Evolutionary conservation across 805 yeast genomes (phyloP).

Genomic region (Babjeviella inositovora): DNA sequence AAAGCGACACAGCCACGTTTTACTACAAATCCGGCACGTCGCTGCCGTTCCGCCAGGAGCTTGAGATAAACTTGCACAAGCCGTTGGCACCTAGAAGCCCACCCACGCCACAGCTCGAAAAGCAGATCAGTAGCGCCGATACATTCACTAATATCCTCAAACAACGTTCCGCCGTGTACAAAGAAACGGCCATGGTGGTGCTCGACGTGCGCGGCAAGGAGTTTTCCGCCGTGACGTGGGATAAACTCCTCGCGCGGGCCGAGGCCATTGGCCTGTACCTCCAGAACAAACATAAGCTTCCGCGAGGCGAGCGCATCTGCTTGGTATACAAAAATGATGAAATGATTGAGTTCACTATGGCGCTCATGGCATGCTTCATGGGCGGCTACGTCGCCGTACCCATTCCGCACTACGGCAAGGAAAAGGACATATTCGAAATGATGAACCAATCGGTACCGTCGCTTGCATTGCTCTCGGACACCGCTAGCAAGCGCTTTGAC

Average conservation of each 20-base stretch:
- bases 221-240: constrained; percentile 69
- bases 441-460: constrained; percentile 63
- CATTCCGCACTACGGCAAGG: constrained; percentile 56
- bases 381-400: constrained; percentile 96
- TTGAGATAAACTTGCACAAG: too few species aligned
- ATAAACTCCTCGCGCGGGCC: constrained; percentile 64
- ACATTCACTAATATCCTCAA: constrained; percentile 52
- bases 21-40: too few species aligned
- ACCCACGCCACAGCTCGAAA: constrained; percentile 10
- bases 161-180: constrained; percentile 51
- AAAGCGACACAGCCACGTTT: too few species aligned
- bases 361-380: constrained; percentile 79
- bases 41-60: too few species aligned
- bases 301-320: constrained; percentile 72
- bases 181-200: constrained; percentile 55
- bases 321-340: constrained; percentile 75
- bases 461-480: constrained; percentile 67
- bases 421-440: constrained; percentile 55
- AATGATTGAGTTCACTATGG: constrained; percentile 71
- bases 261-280: constrained; percentile 82
- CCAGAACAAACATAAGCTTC: constrained; percentile 53
- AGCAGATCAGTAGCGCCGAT: constrained; percentile 15
- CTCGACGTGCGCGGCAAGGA: constrained; percentile 78
- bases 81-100: constrained; percentile 50
- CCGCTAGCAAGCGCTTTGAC: constrained; percentile 62